phyloP scores from a whole-genome alignment of 176 grass and related monocot species.

The Carex scoparia region DNA sequence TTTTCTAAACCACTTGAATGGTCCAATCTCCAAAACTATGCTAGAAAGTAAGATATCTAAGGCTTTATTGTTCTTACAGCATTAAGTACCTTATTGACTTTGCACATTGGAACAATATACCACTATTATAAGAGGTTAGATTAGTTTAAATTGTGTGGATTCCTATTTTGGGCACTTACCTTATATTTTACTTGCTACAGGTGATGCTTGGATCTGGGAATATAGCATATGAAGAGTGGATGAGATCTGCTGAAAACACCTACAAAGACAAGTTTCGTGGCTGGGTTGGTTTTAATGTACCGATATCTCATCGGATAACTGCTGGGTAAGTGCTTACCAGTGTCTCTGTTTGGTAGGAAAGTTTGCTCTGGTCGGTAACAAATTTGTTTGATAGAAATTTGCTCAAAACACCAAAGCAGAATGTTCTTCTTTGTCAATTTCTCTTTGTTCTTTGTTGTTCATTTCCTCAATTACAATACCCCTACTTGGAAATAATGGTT shows the following conservation, averaged over 20 bases:
- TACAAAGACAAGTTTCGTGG: constrained; percentile 81
- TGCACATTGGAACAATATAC: not conserved
- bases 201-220: constrained; percentile 98
- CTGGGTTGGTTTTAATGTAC: constrained; percentile 98
- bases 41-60: not conserved
- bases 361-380: not conserved
- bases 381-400: not conserved
- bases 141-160: not conserved
- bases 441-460: constrained; percentile 3
- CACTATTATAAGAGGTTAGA: constrained; percentile 5
- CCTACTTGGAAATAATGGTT: not conserved
- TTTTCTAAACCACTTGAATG: no score
- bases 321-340: constrained; percentile 54
- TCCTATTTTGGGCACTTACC: not conserved
- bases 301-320: constrained; percentile 90
- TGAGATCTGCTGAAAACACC: constrained; percentile 62
- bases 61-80: not conserved
- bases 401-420: not conserved
- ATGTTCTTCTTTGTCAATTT: not conserved
- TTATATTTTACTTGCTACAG: constrained; percentile 36
- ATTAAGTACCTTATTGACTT: constrained; percentile 5
- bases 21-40: not conserved
- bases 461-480: not conserved
- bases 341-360: not conserved
- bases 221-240: constrained; percentile 69